Evolutionary conservation across 108 stramenopile genomes (phyloP).

Genomic region (Fragilaria radians): DNA sequence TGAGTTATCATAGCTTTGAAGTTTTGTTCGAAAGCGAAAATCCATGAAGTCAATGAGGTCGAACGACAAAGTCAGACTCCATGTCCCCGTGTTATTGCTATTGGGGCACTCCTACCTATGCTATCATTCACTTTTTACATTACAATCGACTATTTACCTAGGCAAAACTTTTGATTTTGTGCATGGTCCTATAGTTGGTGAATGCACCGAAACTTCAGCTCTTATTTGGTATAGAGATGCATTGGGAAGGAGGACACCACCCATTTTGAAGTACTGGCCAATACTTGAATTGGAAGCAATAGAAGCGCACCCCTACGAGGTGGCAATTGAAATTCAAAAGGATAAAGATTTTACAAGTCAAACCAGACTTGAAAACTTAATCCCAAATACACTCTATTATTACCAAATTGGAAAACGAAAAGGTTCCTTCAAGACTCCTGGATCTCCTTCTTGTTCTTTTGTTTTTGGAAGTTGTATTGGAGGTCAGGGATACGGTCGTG

Average conservation of each 20-base stretch:
- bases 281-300: neutral
- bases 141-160: too few relatives aligned
- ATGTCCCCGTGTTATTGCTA: too few relatives aligned
- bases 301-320: neutral
- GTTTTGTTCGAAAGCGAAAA: too few relatives aligned
- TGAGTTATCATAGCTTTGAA: too few relatives aligned
- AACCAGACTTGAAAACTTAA: neutral
- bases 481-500: slow-evolving; percentile 43
- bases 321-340: neutral
- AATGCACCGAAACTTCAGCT: slow-evolving; percentile 7
- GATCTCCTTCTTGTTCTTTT: neutral
- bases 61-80: too few relatives aligned
- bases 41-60: too few relatives aligned
- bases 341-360: neutral
- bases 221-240: slow-evolving; percentile 7
- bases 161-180: neutral
- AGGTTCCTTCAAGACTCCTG: slow-evolving; percentile 6
- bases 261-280: neutral
- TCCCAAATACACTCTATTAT: neutral
- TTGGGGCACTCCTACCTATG: too few relatives aligned
- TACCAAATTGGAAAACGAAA: slow-evolving; percentile 6
- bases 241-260: neutral
- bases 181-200: slow-evolving; percentile 8
- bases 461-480: slow-evolving; percentile 5
- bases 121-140: too few relatives aligned